Base-by-base conservation (phyloP, 192 early-diverging fungal genomes). In the Backusella australiensis region DNA sequence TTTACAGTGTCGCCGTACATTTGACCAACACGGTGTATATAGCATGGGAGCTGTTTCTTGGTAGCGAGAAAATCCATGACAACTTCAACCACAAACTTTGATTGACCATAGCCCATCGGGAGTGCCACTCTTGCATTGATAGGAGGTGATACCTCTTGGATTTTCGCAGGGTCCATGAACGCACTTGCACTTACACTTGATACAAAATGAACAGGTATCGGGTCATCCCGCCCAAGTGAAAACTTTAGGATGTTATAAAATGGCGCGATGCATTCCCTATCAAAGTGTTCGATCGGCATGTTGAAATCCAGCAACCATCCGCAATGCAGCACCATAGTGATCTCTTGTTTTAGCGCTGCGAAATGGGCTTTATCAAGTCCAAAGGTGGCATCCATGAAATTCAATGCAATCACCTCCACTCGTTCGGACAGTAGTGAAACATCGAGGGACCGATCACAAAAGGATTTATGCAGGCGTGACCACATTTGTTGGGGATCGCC, bases 261-360 rank as follows among this genome's bases (percentile, higher is more conserved):
- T 9, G 77, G 77, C 26, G 15, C 15, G 35, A 82, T 74, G 59
- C 70, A 75, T n/a, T 72, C 76, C 29, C 72, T 75, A 21, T 78
- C 77, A 68, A 71, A 82, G 29, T 78, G 67, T 12, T 36, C 35
- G 26, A 84, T 71, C 3, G 77, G 71, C n/a, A 78, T 77, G 34
- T 81, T 78, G 63, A 84, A 84, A 29, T 81, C 79, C 8, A 84
- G 29, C 12, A 78, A 23, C 83, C 83, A 84, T 3, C 79, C 83
- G n/a, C 65, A 71, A 46, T 84, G 83, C 3, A 65, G 71, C 32
- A 84, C 66, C 9, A 80, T 71, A 6, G 77, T 84, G 26, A 78
- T 74, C 72, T 80, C 77, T 15, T 53, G 4, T n/a, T 78, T 73
- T 0, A 84, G 23, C 0, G 52, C 56, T 19, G 41, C 44, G 67